These are phyloP conservation scores for Tillandsia fasciculata DNA, from an alignment of 176 grass and related monocot genomes.

Conservation along the genomic window DNA sequence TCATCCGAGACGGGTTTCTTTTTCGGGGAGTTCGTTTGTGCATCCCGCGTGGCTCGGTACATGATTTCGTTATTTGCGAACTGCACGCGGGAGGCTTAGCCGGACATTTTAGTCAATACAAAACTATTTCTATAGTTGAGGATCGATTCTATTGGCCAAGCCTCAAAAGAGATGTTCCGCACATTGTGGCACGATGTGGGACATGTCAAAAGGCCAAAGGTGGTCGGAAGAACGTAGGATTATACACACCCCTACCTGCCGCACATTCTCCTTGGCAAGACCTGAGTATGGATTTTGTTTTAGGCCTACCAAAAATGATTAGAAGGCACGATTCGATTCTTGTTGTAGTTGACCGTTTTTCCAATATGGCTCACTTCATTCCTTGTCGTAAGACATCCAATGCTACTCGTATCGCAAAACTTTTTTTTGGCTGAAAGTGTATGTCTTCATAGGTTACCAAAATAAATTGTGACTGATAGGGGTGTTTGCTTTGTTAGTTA, in stretches of 20 bases:
- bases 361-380: background rate
- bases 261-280: background rate
- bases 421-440: background rate
- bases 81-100: background rate
- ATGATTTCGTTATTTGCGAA: background rate
- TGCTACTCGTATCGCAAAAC: background rate
- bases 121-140: constrained; percentile 2
- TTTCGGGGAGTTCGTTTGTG: background rate
- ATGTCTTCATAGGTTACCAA: background rate
- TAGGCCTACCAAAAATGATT: background rate
- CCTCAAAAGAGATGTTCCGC: background rate
- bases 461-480: background rate
- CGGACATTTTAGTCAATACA: background rate
- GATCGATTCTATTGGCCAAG: background rate
- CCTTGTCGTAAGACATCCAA: background rate
- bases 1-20: background rate
- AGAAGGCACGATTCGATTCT: background rate
- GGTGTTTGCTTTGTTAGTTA: background rate
- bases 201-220: background rate
- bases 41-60: background rate
- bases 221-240: background rate
- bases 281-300: background rate
- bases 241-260: background rate
- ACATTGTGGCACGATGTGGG: background rate
- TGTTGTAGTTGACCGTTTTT: background rate